Evolutionary conservation across 345 rosid species (phyloP).

Genomic region (Heritiera fomes): DNA sequence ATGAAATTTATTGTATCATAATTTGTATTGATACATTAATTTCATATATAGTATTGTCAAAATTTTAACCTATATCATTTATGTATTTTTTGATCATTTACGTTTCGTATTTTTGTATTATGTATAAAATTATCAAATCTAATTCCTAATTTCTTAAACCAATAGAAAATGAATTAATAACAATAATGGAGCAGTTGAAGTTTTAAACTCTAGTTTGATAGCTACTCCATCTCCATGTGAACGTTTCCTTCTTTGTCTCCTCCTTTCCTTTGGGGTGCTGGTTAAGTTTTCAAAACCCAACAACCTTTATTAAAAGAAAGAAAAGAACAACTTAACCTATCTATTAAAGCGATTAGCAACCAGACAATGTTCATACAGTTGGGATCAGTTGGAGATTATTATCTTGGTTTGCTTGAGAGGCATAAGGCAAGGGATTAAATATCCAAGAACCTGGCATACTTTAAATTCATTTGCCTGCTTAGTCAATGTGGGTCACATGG

Average conservation of each 20-base stretch:
- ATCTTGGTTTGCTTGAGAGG: not conserved
- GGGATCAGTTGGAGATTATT: not conserved
- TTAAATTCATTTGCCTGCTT: not conserved
- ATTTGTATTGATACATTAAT: no score
- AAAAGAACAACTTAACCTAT: not conserved
- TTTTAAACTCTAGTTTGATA: not conserved
- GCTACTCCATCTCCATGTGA: conserved; percentile 9
- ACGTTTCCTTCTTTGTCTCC: not conserved
- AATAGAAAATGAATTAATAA: not conserved
- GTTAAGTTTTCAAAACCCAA: not conserved
- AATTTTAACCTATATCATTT: no score
- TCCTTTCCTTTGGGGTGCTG: not conserved
- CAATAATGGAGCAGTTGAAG: not conserved
- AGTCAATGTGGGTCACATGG: conserved; percentile 5
- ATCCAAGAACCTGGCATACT: not conserved
- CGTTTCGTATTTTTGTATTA: no score
- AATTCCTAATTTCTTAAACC: no score
- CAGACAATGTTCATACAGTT: not conserved
- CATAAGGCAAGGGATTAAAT: not conserved
- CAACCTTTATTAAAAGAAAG: not conserved
- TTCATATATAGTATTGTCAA: no score
- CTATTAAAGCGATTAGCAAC: not conserved
- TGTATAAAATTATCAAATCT: no score
- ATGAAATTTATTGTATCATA: no score
- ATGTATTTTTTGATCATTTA: no score